Evolutionary conservation across 345 rosid species (phyloP).

Genomic region (Populus pruinosa): DNA sequence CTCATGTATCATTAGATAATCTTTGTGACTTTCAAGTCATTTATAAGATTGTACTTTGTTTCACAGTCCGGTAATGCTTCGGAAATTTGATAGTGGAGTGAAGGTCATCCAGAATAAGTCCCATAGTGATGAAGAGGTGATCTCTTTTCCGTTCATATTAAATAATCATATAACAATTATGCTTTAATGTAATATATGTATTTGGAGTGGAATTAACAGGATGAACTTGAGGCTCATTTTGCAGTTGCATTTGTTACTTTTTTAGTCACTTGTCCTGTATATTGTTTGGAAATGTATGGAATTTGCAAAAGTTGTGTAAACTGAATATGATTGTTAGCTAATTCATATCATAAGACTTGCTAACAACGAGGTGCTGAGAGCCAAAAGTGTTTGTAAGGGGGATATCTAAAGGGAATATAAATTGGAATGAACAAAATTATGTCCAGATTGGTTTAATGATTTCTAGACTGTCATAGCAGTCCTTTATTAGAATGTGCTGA

Average conservation of each 20-base stretch:
- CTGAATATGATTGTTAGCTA: neutral
- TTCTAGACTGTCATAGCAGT: neutral
- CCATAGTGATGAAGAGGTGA: slow-evolving; percentile 91
- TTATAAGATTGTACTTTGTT: slow-evolving; percentile 22
- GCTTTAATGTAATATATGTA: neutral
- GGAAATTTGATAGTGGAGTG: slow-evolving; percentile 98
- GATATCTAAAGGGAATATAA: neutral
- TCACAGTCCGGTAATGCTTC: slow-evolving; percentile 90
- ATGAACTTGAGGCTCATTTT: neutral
- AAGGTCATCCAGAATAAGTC: slow-evolving; percentile 92
- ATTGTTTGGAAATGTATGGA: neutral
- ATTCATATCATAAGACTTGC: neutral
- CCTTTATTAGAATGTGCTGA: neutral
- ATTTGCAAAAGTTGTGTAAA: neutral
- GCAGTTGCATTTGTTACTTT: neutral
- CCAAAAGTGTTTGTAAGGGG: neutral
- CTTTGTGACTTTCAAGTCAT: slow-evolving; percentile 13
- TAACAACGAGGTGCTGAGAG: neutral
- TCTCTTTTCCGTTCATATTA: slow-evolving; percentile 15
- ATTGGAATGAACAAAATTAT: neutral
- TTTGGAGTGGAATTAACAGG: neutral
- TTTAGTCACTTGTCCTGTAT: neutral
- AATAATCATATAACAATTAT: neutral
- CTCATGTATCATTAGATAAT: neutral
- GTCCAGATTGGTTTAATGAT: neutral